phyloP scores from a whole-genome alignment of 768 basidiomycete species.

The Tulasnella calospora region DNA sequence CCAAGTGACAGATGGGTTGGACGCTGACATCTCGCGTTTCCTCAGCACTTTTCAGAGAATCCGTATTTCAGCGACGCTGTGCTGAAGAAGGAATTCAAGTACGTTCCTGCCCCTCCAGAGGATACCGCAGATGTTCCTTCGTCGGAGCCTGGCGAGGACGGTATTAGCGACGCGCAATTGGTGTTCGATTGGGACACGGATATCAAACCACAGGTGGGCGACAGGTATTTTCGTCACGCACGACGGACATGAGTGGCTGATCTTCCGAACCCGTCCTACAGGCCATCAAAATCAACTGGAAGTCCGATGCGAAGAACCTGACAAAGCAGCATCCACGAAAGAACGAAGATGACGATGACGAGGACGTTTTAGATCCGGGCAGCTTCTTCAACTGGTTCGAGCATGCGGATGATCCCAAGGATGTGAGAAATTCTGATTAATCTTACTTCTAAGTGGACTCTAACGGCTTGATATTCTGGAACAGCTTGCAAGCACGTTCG shows the following conservation, averaged over 20 bases:
- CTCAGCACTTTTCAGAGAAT: slow-evolving; percentile 78
- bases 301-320: slow-evolving; percentile 66
- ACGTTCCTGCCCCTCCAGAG: slow-evolving; percentile 45
- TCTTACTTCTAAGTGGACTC: background rate
- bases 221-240: background rate
- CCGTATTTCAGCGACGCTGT: slow-evolving; percentile 73
- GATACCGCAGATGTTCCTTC: slow-evolving; percentile 46
- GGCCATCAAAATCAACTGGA: slow-evolving; percentile 74
- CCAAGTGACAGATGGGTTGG: background rate
- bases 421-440: slow-evolving; percentile 38
- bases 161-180: slow-evolving; percentile 71
- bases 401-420: slow-evolving; percentile 54
- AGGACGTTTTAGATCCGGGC: slow-evolving; percentile 59
- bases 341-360: slow-evolving; percentile 51
- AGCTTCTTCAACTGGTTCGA: slow-evolving; percentile 90
- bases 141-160: slow-evolving; percentile 45
- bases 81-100: slow-evolving; percentile 79
- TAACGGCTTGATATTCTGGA: slow-evolving; percentile 34
- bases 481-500: slow-evolving; percentile 61
- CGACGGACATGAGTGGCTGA: background rate
- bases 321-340: slow-evolving; percentile 69
- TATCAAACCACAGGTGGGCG: slow-evolving; percentile 57
- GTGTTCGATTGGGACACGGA: slow-evolving; percentile 77
- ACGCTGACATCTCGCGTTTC: background rate
- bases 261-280: slow-evolving; percentile 32